Evolutionary conservation across 805 yeast genomes (phyloP).

Genomic region (Blastobotrys muscicola): DNA sequence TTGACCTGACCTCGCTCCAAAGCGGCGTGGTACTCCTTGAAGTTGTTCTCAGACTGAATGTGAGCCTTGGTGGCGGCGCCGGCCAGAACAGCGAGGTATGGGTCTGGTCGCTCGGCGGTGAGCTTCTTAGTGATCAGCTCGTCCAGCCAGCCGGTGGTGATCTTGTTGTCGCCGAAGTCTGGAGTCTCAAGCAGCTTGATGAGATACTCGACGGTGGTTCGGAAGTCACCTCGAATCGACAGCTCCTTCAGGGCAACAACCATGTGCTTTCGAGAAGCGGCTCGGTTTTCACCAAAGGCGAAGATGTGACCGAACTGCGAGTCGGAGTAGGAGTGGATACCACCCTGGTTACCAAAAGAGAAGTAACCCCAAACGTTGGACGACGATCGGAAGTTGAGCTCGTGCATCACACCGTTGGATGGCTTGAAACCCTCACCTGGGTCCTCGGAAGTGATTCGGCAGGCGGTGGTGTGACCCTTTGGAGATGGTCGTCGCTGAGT

Average conservation of each 20-base stretch:
- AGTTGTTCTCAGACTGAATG: slow-evolving; percentile 61
- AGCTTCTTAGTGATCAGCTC: slow-evolving; percentile 87
- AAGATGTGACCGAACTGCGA: slow-evolving; percentile 99
- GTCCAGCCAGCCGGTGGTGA: slow-evolving; percentile 98
- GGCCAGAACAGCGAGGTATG: slow-evolving; percentile 80
- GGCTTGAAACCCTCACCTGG: slow-evolving; percentile 99
- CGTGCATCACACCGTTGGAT: slow-evolving; percentile 93
- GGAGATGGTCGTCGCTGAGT: slow-evolving; percentile 91
- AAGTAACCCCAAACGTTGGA: slow-evolving; percentile 99
- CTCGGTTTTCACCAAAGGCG: slow-evolving; percentile 98
- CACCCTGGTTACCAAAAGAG: slow-evolving; percentile 92
- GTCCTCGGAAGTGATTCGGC: slow-evolving; percentile 98
- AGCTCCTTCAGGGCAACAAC: slow-evolving; percentile 96
- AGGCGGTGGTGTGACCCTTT: slow-evolving; percentile 97
- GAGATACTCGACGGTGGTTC: slow-evolving; percentile 95
- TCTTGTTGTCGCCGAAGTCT: slow-evolving; percentile 90
- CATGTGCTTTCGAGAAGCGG: slow-evolving; percentile 97
- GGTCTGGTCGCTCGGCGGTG: slow-evolving; percentile 96
- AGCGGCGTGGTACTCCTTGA: slow-evolving; percentile 59
- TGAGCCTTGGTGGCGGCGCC: slow-evolving; percentile 98
- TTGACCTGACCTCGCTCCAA: slow-evolving; percentile 96
- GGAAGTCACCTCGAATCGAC: slow-evolving; percentile 95
- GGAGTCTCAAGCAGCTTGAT: slow-evolving; percentile 93
- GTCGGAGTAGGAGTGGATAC: slow-evolving; percentile 95
- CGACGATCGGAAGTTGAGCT: slow-evolving; percentile 91